Conservation (phyloP, 257 asterid genomes). For the Capsicum baccatum region DNA sequence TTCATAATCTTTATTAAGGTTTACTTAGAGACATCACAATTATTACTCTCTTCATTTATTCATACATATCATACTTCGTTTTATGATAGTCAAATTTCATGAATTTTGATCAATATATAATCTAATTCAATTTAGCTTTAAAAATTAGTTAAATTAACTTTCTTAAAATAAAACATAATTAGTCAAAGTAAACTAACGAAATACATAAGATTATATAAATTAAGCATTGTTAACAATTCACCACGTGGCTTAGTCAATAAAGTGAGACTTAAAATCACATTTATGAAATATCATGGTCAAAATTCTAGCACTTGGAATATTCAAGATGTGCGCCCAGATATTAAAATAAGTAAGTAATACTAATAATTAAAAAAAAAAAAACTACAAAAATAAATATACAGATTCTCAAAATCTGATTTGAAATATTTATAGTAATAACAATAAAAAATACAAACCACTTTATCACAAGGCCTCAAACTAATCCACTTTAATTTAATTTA, state of each 20-base stretch:
- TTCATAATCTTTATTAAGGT: background rate
- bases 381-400: background rate
- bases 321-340: background rate
- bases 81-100: fast-evolving
- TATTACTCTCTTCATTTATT: background rate
- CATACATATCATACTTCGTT: background rate
- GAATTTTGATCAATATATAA: background rate
- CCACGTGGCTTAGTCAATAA: background rate
- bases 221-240: background rate
- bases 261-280: background rate
- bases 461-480: conserved; percentile 3
- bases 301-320: too few relatives aligned
- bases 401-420: background rate
- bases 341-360: background rate
- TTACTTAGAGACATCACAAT: background rate
- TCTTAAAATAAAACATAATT: background rate
- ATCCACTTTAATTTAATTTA: conserved; percentile 13
- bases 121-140: background rate
- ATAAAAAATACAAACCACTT: background rate
- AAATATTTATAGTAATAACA: background rate
- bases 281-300: background rate
- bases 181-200: background rate
- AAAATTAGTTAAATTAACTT: background rate
- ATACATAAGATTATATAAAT: background rate
- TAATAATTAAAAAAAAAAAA: background rate